These are phyloP conservation scores for Rhodamnia argentea DNA, from an alignment of 345 rosid species.

Conservation along the genomic window DNA sequence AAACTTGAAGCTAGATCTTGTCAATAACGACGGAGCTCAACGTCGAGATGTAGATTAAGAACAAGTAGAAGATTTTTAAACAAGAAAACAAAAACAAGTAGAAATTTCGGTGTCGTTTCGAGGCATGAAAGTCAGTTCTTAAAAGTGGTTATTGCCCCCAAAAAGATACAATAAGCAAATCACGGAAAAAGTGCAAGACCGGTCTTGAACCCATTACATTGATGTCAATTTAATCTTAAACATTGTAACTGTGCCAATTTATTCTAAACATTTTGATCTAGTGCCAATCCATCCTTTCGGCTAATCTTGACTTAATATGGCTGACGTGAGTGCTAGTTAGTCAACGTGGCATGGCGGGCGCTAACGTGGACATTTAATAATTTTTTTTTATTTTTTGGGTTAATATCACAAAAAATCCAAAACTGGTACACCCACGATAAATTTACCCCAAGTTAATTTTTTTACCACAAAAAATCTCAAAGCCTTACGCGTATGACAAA, in stretches of 20 bases:
- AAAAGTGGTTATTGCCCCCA: neutral
- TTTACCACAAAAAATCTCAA: too few relatives aligned
- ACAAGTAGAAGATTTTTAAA: neutral
- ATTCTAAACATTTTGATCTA: too few relatives aligned
- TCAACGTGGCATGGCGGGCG: fast-evolving
- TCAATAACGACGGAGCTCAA: neutral
- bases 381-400: too few relatives aligned
- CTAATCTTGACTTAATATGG: too few relatives aligned
- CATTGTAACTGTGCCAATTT: neutral
- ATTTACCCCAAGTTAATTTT: too few relatives aligned
- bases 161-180: neutral
- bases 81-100: neutral
- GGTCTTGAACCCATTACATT: fast-evolving
- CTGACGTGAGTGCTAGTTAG: too few relatives aligned
- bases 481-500: too few relatives aligned
- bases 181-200: neutral
- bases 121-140: neutral
- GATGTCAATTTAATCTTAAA: neutral
- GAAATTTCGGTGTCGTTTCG: neutral
- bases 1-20: neutral
- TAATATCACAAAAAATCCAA: too few relatives aligned
- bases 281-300: too few relatives aligned
- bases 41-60: neutral
- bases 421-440: too few relatives aligned
- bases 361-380: too few relatives aligned